These are phyloP conservation scores for Microcyclosporella mali DNA, from an alignment of 2,329 filamentous ascomycete species.

Conservation along the genomic window DNA sequence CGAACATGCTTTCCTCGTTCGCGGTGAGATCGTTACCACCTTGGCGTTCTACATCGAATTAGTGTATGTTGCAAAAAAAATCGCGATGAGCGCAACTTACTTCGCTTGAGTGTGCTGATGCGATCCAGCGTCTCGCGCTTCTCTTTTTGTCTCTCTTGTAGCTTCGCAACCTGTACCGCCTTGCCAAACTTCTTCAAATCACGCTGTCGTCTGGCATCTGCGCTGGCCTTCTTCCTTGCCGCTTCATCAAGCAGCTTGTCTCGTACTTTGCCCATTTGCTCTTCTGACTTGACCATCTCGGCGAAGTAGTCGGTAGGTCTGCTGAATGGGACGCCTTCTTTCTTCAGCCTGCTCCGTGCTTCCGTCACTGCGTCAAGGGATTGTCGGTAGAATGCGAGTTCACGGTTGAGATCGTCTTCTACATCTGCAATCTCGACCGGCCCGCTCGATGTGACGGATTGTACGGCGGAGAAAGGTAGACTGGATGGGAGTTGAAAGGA, in stretches of 20 bases:
- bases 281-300: conserved; percentile 98
- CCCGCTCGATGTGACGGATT: conserved; percentile 63
- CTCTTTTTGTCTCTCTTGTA: conserved; percentile 87
- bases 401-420: conserved; percentile 85
- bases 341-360: conserved; percentile 67
- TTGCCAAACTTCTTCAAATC: conserved; percentile 99
- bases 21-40: conserved; percentile 61
- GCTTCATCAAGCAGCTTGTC: conserved; percentile 88
- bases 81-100: conserved; percentile 50
- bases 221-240: conserved; percentile 81
- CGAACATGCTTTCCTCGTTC: conserved; percentile 82
- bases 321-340: conserved; percentile 78
- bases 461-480: conserved; percentile 76
- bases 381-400: conserved; percentile 90
- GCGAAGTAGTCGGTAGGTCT: conserved; percentile 94
- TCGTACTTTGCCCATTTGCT: conserved; percentile 97
- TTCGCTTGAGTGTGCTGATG: conserved; percentile 91
- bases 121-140: conserved; percentile 93
- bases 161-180: conserved; percentile 90
- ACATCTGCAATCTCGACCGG: conserved; percentile 72
- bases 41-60: conserved; percentile 64
- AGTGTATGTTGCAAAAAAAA: conserved; percentile 10
- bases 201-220: conserved; percentile 83
- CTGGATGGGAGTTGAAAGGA: conserved; percentile 67
- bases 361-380: conserved; percentile 70